Percentiles rank a stretch among this genome's conserved stretches.
Conservation (phyloP, 441 rosid species). For the Biscutella laevigata region DNA sequence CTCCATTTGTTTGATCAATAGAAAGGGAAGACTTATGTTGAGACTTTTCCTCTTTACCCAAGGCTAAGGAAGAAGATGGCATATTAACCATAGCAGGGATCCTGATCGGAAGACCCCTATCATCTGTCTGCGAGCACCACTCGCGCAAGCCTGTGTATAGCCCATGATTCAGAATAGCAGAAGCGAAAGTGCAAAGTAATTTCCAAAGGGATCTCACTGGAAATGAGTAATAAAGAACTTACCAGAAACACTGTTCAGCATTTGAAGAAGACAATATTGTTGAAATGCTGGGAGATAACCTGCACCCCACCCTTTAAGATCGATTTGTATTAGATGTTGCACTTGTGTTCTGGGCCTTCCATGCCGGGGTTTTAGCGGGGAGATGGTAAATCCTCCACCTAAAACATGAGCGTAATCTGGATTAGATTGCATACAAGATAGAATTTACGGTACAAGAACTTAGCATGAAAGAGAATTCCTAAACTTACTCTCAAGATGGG, state of each 20-base stretch:
- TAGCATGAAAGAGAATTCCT: constrained; percentile 1
- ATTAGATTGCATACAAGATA: too few species aligned
- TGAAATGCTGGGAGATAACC: constrained; percentile 92
- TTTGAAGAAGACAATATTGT: constrained; percentile 96
- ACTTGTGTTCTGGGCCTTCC: constrained; percentile 90
- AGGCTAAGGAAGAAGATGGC: constrained; percentile 66
- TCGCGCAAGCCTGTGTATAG: constrained; percentile 76
- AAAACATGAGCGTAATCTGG: constrained; percentile 13
- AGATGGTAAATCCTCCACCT: constrained; percentile 98
- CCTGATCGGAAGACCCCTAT: constrained; percentile 84
- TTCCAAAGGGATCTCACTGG: not conserved
- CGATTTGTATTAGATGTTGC: constrained; percentile 95
- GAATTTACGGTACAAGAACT: too few species aligned
- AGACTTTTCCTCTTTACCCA: constrained; percentile 46
- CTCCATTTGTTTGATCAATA: constrained; percentile 59
- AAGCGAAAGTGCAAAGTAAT: not conserved
- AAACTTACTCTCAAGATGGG: constrained; percentile 89
- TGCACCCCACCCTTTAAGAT: constrained; percentile 95
- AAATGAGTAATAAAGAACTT: constrained; percentile 26
- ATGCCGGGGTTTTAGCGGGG: constrained; percentile 76
- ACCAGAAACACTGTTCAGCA: constrained; percentile 98
- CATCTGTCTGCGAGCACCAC: constrained; percentile 96
- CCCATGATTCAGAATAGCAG: constrained; percentile 3
- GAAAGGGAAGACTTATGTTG: constrained; percentile 42
- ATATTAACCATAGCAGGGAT: constrained; percentile 97